phyloP scores from a whole-genome alignment of 345 rosid species.

The Salix koriyanagi region DNA sequence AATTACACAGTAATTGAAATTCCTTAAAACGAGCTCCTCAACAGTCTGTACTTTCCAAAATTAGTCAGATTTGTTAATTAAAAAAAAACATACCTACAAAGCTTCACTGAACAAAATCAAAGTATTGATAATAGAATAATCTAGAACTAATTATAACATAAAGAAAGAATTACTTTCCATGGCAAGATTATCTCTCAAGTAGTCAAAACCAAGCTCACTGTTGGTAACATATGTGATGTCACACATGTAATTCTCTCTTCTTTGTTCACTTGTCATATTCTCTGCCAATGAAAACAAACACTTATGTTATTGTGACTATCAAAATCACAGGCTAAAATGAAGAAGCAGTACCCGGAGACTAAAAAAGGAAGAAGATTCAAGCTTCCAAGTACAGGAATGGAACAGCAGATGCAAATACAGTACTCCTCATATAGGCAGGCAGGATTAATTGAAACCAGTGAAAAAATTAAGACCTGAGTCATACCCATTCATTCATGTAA shows the following conservation, averaged over 20 bases:
- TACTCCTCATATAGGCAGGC: too few relatives aligned
- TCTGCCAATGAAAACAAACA: conserved; percentile 44
- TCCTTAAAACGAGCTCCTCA: conserved; percentile 93
- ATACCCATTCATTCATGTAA: too few relatives aligned
- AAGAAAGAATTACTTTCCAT: conserved; percentile 91
- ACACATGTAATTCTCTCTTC: conserved; percentile 85
- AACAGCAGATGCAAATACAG: too few relatives aligned
- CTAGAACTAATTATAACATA: conserved; percentile 22
- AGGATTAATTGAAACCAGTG: too few relatives aligned
- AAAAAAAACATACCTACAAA: conserved; percentile 6
- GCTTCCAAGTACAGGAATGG: too few relatives aligned
- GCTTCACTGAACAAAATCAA: background rate
- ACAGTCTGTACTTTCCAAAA: conserved; percentile 53
- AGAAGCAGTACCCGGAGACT: background rate
- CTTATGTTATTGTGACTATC: background rate
- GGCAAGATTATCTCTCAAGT: conserved; percentile 97
- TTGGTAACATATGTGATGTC: conserved; percentile 95
- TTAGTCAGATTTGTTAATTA: background rate
- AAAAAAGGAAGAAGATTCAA: background rate
- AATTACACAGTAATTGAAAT: conserved; percentile 81
- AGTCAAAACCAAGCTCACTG: conserved; percentile 96
- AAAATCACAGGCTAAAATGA: background rate
- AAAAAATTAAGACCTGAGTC: too few relatives aligned
- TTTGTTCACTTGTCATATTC: conserved; percentile 88
- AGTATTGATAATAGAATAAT: background rate